A percentile compares a stretch with the other conserved stretches of the same genome.
Evolutionary conservation across 352 stramenopile genomes (phyloP).

Genomic region (Globisporangium ultimum): DNA sequence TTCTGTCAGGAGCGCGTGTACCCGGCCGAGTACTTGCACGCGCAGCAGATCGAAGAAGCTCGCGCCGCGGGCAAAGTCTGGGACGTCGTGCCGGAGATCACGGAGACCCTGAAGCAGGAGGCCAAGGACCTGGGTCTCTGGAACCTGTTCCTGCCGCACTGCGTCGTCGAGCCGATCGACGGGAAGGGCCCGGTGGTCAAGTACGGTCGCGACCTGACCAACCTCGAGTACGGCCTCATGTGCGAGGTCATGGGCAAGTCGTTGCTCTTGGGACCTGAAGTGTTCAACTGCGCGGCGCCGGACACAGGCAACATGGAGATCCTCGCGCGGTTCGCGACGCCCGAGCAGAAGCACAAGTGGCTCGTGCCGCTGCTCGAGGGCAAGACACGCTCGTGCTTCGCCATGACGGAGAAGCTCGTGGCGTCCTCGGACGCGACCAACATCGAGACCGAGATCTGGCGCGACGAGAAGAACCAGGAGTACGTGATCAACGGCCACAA

Average conservation of each 20-base stretch:
- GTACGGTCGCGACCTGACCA: slow-evolving; percentile 72
- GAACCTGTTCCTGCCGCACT: slow-evolving; percentile 94
- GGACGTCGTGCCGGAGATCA: slow-evolving; percentile 83
- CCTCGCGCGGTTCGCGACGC: slow-evolving; percentile 90
- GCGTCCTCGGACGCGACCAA: slow-evolving; percentile 96
- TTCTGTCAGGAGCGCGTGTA: slow-evolving; percentile 91
- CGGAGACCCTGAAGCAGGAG: slow-evolving; percentile 89
- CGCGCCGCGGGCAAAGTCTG: slow-evolving; percentile 60
- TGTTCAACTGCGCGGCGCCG: slow-evolving; percentile 96
- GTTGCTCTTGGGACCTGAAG: slow-evolving; percentile 88
- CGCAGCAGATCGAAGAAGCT: slow-evolving; percentile 63
- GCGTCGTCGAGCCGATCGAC: slow-evolving; percentile 41
- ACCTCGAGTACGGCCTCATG: slow-evolving; percentile 95
- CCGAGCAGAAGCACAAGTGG: slow-evolving; percentile 91
- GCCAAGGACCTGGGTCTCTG: slow-evolving; percentile 91
- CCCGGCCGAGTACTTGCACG: slow-evolving; percentile 86
- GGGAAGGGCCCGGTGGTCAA: slow-evolving; percentile 42
- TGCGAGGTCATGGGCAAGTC: slow-evolving; percentile 95
- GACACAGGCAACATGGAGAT: slow-evolving; percentile 99
- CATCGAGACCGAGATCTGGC: slow-evolving; percentile 84
- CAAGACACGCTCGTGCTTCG: slow-evolving; percentile 93
- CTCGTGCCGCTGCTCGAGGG: slow-evolving; percentile 92
- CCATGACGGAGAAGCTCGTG: slow-evolving; percentile 97
- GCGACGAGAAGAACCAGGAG: slow-evolving; percentile 59
- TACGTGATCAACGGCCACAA: slow-evolving; percentile 96